These are phyloP conservation scores for Syzygium syzygioides DNA, from an alignment of 441 rosid genomes.

Conservation along the genomic window DNA sequence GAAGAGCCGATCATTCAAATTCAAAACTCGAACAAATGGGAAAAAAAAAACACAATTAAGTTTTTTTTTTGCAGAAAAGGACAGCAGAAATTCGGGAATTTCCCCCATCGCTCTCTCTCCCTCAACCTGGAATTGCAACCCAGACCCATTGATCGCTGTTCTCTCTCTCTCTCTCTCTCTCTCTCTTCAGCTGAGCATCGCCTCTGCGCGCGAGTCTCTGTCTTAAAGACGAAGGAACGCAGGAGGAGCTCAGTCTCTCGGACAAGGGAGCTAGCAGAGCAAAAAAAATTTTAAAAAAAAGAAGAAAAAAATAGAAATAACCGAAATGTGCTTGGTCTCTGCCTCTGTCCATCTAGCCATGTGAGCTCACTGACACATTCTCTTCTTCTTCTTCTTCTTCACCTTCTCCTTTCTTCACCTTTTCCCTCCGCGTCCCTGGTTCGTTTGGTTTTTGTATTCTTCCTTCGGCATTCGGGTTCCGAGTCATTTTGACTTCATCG, in stretches of 20 bases:
- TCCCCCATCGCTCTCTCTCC: neutral
- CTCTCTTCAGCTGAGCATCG: constrained; percentile 22
- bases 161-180: constrained; percentile 18
- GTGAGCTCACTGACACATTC: constrained; percentile 86
- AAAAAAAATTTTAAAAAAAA: neutral
- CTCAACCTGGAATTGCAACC: constrained; percentile 2
- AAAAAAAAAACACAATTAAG: neutral
- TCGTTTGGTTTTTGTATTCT: neutral
- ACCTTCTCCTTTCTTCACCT: neutral
- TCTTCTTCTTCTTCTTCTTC: constrained; percentile 4
- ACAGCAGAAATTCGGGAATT: neutral
- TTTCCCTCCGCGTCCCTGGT: no score
- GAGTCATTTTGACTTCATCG: constrained; percentile 32
- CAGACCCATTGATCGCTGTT: neutral
- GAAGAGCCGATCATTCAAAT: neutral
- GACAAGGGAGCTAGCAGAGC: neutral
- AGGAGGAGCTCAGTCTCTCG: constrained; percentile 18
- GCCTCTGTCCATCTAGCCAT: constrained; percentile 58
- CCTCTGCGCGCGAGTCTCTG: constrained; percentile 22
- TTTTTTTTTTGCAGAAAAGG: neutral
- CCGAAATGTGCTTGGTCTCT: constrained; percentile 16
- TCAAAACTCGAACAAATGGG: neutral
- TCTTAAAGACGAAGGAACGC: constrained; percentile 59
- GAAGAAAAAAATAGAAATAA: neutral
- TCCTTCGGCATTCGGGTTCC: neutral